A percentile compares a stretch with the other conserved stretches of the same genome.
phyloP scores from a whole-genome alignment of 2,329 filamentous ascomycete species.

The Orbilia javanica region DNA sequence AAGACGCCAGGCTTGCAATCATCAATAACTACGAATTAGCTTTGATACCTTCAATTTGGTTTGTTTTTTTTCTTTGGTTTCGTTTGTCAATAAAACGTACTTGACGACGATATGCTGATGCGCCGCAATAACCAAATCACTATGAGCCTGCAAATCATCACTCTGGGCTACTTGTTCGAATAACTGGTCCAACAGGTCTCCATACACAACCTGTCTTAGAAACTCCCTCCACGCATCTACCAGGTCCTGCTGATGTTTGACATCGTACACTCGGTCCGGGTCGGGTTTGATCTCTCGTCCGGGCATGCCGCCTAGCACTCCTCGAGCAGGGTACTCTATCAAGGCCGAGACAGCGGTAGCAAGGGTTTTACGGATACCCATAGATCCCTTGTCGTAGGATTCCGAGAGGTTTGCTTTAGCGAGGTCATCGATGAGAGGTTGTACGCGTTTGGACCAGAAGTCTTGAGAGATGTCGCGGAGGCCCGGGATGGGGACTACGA shows the following conservation, averaged over 20 bases:
- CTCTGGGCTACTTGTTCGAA: conserved; percentile 74
- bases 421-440: conserved; percentile 73
- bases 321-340: conserved; percentile 77
- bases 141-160: conserved; percentile 74
- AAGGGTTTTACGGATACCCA: conserved; percentile 80
- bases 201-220: conserved; percentile 76
- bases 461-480: conserved; percentile 73
- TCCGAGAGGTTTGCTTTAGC: conserved; percentile 79
- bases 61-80: neutral
- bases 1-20: conserved; percentile 71
- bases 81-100: conserved; percentile 65
- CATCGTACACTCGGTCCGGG: conserved; percentile 69
- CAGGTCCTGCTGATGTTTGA: conserved; percentile 66
- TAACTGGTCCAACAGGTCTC: conserved; percentile 74
- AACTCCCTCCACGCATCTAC: conserved; percentile 76
- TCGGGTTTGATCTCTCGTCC: conserved; percentile 70
- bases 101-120: conserved; percentile 79
- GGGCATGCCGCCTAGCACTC: conserved; percentile 74
- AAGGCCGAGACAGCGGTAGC: conserved; percentile 78
- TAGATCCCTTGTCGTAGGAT: conserved; percentile 81
- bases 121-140: conserved; percentile 73
- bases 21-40: conserved; percentile 14
- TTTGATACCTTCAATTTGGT: neutral
- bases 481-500: conserved; percentile 76
- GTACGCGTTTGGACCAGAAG: conserved; percentile 76